These are phyloP conservation scores for Phytophthora pinifolia DNA, from an alignment of 352 stramenopile species.

Conservation along the genomic window DNA sequence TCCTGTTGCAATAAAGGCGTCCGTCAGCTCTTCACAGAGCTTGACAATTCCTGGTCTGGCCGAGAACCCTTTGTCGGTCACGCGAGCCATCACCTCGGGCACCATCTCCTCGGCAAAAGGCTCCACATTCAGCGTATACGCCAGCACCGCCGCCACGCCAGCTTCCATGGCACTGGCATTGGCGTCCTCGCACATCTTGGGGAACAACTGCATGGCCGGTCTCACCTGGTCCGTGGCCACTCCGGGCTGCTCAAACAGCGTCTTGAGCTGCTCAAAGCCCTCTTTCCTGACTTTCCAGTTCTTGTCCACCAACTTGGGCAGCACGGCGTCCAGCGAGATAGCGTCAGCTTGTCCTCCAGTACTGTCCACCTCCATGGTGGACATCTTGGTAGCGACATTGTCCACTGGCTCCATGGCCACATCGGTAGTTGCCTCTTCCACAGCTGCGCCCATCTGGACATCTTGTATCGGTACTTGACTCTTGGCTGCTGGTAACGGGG, in stretches of 20 bases:
- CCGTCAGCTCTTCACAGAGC: conserved; percentile 75
- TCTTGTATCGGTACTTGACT: conserved; percentile 10
- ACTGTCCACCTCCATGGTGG: conserved; percentile 28
- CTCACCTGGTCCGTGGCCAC: conserved; percentile 45
- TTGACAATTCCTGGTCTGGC: conserved; percentile 76
- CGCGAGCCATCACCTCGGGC: conserved; percentile 62
- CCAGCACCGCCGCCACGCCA: conserved; percentile 68
- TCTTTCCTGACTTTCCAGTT: conserved; percentile 89
- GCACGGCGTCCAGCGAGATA: conserved; percentile 42
- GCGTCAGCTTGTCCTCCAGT: background rate
- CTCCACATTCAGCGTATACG: conserved; percentile 63
- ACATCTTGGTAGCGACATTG: conserved; percentile 27
- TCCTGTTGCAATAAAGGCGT: conserved; percentile 71
- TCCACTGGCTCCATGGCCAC: conserved; percentile 22
- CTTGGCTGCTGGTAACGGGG: conserved; percentile 20
- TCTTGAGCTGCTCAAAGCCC: conserved; percentile 75
- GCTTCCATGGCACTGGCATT: conserved; percentile 85
- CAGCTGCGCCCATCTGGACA: conserved; percentile 17
- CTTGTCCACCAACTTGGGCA: conserved; percentile 72
- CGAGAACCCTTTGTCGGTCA: conserved; percentile 86
- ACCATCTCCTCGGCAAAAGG: conserved; percentile 78
- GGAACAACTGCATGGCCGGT: conserved; percentile 60
- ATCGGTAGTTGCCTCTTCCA: conserved; percentile 12
- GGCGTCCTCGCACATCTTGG: conserved; percentile 81
- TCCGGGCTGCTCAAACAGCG: conserved; percentile 51